Percentiles rank a stretch among this genome's conserved stretches.
These are phyloP conservation scores for Sporobolomyces phaffii DNA, from an alignment of 768 basidiomycete species.

Conservation along the genomic window DNA sequence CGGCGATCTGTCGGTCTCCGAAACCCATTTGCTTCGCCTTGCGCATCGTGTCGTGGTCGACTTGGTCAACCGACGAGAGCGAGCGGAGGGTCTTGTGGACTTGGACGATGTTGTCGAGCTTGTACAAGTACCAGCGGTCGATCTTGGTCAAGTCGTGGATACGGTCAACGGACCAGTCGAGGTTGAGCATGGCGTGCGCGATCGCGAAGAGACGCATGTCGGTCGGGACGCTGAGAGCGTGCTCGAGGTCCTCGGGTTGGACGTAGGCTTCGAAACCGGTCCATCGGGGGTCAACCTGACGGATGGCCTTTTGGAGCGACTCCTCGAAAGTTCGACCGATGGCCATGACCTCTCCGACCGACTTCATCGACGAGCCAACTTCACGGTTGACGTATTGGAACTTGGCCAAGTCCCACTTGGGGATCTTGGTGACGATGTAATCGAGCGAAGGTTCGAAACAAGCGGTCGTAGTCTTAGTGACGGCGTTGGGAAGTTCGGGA, in stretches of 20 bases:
- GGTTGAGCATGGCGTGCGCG: slow-evolving; percentile 94
- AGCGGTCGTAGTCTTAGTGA: slow-evolving; percentile 90
- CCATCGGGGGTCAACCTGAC: slow-evolving; percentile 93
- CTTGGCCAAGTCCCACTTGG: slow-evolving; percentile 98
- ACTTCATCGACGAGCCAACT: slow-evolving; percentile 95
- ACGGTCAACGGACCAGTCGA: slow-evolving; percentile 79
- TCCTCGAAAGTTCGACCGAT: slow-evolving; percentile 98
- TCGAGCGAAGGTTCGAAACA: slow-evolving; percentile 98
- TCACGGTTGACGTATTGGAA: slow-evolving; percentile 87
- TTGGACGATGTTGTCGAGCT: slow-evolving; percentile 95
- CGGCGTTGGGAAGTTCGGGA: slow-evolving; percentile 95
- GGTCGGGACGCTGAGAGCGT: slow-evolving; percentile 71
- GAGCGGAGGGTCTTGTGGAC: slow-evolving; percentile 70
- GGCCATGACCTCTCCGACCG: slow-evolving; percentile 98
- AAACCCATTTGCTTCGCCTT: slow-evolving; percentile 92
- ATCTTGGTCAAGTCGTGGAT: slow-evolving; percentile 95
- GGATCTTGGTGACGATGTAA: slow-evolving; percentile 96
- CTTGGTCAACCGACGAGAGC: slow-evolving; percentile 61
- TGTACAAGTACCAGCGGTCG: slow-evolving; percentile 99
- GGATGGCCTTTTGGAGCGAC: slow-evolving; percentile 95
- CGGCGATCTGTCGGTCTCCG: slow-evolving; percentile 86
- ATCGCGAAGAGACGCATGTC: slow-evolving; percentile 95
- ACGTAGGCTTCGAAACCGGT: slow-evolving; percentile 90
- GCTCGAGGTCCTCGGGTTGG: slow-evolving; percentile 75
- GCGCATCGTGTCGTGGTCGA: slow-evolving; percentile 61